Percentiles rank a stretch among this genome's conserved stretches.
These are phyloP conservation scores for Zygoascus ofunaensis DNA, from an alignment of 805 yeast species.

Conservation along the genomic window DNA sequence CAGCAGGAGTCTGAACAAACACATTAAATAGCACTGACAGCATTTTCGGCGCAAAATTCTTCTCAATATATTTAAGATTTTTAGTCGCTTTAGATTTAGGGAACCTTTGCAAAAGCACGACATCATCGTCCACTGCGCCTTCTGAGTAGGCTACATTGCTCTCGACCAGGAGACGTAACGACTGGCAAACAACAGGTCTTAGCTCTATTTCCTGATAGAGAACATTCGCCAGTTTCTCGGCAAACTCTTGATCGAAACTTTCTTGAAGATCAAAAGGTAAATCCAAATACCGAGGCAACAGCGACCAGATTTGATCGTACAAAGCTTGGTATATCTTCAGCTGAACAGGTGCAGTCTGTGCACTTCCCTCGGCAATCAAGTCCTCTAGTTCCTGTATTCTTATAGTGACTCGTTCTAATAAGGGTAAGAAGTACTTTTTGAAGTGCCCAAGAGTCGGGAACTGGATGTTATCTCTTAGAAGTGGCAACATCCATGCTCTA, in stretches of 20 bases:
- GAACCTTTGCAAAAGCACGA: constrained; percentile 51
- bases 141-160: constrained; percentile 56
- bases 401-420: constrained; percentile 28
- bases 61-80: constrained; percentile 53
- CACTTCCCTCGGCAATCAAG: constrained; percentile 9
- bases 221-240: constrained; percentile 61
- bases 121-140: constrained; percentile 51
- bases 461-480: constrained; percentile 77
- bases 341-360: constrained; percentile 49
- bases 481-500: constrained; percentile 90
- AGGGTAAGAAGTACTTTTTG: constrained; percentile 55
- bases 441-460: constrained; percentile 61
- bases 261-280: constrained; percentile 63
- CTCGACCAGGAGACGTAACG: constrained; percentile 68
- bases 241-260: constrained; percentile 68
- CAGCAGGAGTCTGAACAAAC: constrained; percentile 79
- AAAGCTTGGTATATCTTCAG: constrained; percentile 74
- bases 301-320: constrained; percentile 85
- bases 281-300: constrained; percentile 82
- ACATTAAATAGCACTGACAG: constrained; percentile 86
- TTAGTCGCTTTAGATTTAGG: constrained; percentile 46
- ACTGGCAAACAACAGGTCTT: constrained; percentile 77
- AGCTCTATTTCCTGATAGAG: constrained; percentile 67
- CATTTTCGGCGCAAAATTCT: constrained; percentile 52
- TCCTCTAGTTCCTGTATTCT: constrained; percentile 19